A percentile compares a stretch with the other conserved stretches of the same genome.
phyloP scores from a whole-genome alignment of 768 basidiomycete genomes.

The Gloeophyllum trabeum region DNA sequence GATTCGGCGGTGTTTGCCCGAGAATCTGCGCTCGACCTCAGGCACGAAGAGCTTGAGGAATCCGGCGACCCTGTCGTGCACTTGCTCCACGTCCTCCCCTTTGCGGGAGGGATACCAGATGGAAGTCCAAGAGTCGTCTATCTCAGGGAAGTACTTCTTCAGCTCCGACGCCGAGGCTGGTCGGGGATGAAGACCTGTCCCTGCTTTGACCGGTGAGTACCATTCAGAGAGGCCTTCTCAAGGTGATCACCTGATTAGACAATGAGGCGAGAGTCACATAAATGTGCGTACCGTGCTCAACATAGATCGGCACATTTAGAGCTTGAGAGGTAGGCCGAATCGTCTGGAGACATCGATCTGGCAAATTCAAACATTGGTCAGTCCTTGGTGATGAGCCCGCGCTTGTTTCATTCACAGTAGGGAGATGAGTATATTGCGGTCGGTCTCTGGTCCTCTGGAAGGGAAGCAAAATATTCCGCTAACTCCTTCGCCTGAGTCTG shows the following conservation, averaged over 20 bases:
- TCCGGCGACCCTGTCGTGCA: constrained; percentile 48
- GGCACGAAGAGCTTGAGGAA: constrained; percentile 41
- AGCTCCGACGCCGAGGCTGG: constrained; percentile 47
- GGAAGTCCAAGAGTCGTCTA: constrained; percentile 54
- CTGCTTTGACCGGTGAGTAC: constrained; percentile 60
- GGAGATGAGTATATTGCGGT: constrained; percentile 80
- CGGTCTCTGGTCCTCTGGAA: constrained; percentile 57
- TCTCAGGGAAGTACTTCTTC: constrained; percentile 39
- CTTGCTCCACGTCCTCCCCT: constrained; percentile 54
- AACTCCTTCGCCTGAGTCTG: constrained; percentile 69
- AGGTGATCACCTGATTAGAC: background rate
- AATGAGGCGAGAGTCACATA: no score
- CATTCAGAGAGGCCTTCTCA: constrained; percentile 59
- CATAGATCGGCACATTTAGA: constrained; percentile 56
- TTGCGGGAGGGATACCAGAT: constrained; percentile 61
- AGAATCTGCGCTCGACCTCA: constrained; percentile 33
- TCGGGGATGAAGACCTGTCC: constrained; percentile 68
- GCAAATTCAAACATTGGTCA: background rate
- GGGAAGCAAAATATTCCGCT: constrained; percentile 46
- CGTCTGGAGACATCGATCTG: constrained; percentile 86
- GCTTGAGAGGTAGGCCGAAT: constrained; percentile 49
- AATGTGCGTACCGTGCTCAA: constrained; percentile 72
- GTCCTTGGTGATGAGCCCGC: background rate
- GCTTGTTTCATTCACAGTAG: constrained; percentile 57
- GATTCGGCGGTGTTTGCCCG: constrained; percentile 34